These are phyloP conservation scores for Melanopsichium pennsylvanicum DNA, from an alignment of 1,284 basidiomycete species.

Conservation along the genomic window DNA sequence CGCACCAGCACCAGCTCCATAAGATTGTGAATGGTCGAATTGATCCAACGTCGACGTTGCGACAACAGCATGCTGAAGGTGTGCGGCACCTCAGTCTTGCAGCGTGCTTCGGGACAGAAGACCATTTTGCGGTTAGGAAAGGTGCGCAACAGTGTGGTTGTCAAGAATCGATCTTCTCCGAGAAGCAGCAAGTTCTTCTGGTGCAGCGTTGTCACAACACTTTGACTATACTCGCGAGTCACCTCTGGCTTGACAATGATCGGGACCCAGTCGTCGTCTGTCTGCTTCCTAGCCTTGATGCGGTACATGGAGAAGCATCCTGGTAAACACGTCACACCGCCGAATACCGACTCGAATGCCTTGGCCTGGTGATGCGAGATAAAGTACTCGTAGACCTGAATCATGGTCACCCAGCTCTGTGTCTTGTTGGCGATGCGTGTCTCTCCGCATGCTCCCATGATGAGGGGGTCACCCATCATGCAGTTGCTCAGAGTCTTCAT, in stretches of 20 bases:
- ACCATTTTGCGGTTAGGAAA: conserved; percentile 98
- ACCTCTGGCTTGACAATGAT: conserved; percentile 97
- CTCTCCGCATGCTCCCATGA: conserved; percentile 99
- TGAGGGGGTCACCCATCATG: conserved; percentile 97
- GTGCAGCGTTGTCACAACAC: conserved; percentile 89
- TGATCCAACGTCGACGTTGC: conserved; percentile 98
- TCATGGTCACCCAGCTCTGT: conserved; percentile 95
- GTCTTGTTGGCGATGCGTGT: conserved; percentile 96
- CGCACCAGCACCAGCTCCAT: conserved; percentile 98
- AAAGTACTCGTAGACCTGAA: conserved; percentile 99
- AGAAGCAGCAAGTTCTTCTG: conserved; percentile 96
- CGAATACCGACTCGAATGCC: conserved; percentile 98
- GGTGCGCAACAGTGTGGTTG: conserved; percentile 74
- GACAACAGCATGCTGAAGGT: conserved; percentile 92
- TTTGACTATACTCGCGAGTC: conserved; percentile 94
- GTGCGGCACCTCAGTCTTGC: conserved; percentile 94
- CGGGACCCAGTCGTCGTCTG: conserved; percentile 94
- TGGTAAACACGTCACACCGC: conserved; percentile 97
- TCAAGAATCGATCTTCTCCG: conserved; percentile 98
- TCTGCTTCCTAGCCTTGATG: conserved; percentile 83
- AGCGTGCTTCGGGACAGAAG: conserved; percentile 95
- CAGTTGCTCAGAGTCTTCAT: conserved; percentile 70
- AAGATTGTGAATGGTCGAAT: conserved; percentile 97
- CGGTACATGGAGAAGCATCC: conserved; percentile 99
- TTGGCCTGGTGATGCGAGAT: conserved; percentile 98